Evolutionary conservation across 2,329 filamentous ascomycete species (phyloP), one percentile per base, ranked within the genome.

Genomic region (Exophiala sp.): DNA sequence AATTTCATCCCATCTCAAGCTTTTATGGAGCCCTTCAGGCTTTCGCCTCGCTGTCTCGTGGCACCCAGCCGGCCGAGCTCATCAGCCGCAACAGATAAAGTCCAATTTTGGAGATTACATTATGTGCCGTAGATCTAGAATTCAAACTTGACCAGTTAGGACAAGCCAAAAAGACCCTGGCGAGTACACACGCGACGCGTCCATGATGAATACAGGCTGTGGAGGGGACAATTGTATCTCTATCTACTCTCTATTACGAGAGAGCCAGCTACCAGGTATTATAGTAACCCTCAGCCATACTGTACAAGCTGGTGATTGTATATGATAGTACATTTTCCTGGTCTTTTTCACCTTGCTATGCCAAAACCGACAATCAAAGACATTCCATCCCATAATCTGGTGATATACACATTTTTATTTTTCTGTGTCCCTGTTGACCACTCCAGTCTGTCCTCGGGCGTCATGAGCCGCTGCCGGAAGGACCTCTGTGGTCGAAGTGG

Each of bases 381-480:
- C 20, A n/a, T 8, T 5, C 14, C 35, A 12, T 12, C 35, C 5
- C 35, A 38, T 38, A 10, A 38, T 38, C 10, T 38, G 20, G 18
- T 42, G 20, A 42, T 42, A 18, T 18, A 42, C 39, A 21, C 39
- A 14, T 45, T 21, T 32, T 49, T 41, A 40, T 21, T 40, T 48
- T 36, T 49, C 46, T 14, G 34, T 41, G n/a, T 39, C 20, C 20
- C 45, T 2, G 5, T 33, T 33, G 14, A 16, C 36, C 16, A 38
- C 33, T 6, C 18, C 45, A 11, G 35, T 29, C 21, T 24, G n/a
- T 18, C 20, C 20, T n/a, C 14, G 39, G 5, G 46, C 54, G 29
- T 57, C 50, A 39, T 54, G 50, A 29, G 54, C 50, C n/a, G 50
- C 54, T 35, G 41, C 45, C 3, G 54, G 54, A 24, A 57, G 24